Conservation (phyloP, 2,329 filamentous ascomycete species). For the Chaetomium sp. region DNA sequence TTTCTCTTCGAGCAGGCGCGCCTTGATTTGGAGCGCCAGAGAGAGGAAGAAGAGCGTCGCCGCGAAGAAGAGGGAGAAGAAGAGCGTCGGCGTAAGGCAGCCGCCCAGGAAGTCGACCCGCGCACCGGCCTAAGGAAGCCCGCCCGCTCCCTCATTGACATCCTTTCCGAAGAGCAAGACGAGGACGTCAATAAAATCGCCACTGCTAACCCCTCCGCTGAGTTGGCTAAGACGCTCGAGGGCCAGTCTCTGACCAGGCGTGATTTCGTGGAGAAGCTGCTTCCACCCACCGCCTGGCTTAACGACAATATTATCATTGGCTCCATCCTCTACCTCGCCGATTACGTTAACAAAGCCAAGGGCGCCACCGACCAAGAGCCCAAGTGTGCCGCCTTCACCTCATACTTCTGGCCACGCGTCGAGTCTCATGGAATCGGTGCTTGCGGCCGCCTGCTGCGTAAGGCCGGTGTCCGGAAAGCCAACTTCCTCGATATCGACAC, state of each 20-base stretch:
- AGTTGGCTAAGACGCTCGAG: constrained; percentile 42
- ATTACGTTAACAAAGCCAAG: constrained; percentile 49
- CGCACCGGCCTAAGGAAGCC: constrained; percentile 26
- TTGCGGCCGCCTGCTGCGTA: constrained; percentile 50
- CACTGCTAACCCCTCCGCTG: constrained; percentile 28
- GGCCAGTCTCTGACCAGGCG: constrained; percentile 45
- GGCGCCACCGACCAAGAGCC: constrained; percentile 49
- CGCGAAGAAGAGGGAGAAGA: constrained; percentile 23
- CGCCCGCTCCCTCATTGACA: constrained; percentile 20
- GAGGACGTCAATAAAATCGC: constrained; percentile 31
- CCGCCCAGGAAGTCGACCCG: constrained; percentile 14
- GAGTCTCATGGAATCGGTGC: constrained; percentile 40
- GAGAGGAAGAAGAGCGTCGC: constrained; percentile 21
- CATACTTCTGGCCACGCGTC: constrained; percentile 58
- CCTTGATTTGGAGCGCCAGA: constrained; percentile 21
- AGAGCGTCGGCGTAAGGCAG: constrained; percentile 15
- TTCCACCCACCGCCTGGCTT: constrained; percentile 56
- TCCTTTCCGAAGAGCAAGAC: constrained; percentile 35
- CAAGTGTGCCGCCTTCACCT: constrained; percentile 56
- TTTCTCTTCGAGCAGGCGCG: constrained; percentile 19
- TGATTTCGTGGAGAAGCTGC: constrained; percentile 56
- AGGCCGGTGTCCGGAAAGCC: constrained; percentile 48
- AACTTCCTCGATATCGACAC: constrained; percentile 61
- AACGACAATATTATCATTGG: constrained; percentile 73
- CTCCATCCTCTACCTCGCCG: constrained; percentile 54